Conservation (phyloP, 768 basidiomycete genomes). For the Pulveroboletus sp. region DNA sequence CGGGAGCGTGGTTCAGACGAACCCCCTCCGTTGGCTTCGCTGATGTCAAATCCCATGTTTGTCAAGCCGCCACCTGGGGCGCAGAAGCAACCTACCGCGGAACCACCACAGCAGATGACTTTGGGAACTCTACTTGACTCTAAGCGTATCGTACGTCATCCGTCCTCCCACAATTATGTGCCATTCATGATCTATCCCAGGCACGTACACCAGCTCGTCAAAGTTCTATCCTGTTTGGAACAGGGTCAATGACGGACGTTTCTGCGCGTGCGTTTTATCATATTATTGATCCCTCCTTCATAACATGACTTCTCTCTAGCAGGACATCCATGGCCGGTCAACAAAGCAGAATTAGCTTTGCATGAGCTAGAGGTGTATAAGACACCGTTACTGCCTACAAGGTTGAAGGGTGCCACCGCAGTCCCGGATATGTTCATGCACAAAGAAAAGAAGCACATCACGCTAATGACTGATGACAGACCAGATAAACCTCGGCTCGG, state of each 20-base stretch:
- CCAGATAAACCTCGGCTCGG: slow-evolving; percentile 46
- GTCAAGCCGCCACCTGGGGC: slow-evolving; percentile 51
- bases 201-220: slow-evolving; percentile 49
- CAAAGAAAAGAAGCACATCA: slow-evolving; percentile 38
- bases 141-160: slow-evolving; percentile 48
- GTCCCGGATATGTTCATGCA: slow-evolving; percentile 65
- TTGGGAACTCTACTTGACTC: slow-evolving; percentile 58
- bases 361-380: slow-evolving; percentile 75
- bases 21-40: slow-evolving; percentile 60
- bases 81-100: slow-evolving; percentile 21
- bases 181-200: slow-evolving; percentile 29
- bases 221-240: slow-evolving; percentile 48
- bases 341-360: slow-evolving; percentile 61
- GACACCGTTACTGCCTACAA: slow-evolving; percentile 72
- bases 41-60: slow-evolving; percentile 65
- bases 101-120: slow-evolving; percentile 39
- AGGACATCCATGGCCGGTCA: slow-evolving; percentile 34
- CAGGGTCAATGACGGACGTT: slow-evolving; percentile 33
- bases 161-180: not conserved
- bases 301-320: slow-evolving; percentile 20
- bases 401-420: slow-evolving; percentile 37
- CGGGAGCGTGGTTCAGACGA: slow-evolving; percentile 55
- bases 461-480: slow-evolving; percentile 61
- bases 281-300: slow-evolving; percentile 2
- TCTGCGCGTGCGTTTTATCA: slow-evolving; percentile 30